Conservation (phyloP, 2,329 filamentous ascomycete species). For the Colletotrichum spinosum region DNA sequence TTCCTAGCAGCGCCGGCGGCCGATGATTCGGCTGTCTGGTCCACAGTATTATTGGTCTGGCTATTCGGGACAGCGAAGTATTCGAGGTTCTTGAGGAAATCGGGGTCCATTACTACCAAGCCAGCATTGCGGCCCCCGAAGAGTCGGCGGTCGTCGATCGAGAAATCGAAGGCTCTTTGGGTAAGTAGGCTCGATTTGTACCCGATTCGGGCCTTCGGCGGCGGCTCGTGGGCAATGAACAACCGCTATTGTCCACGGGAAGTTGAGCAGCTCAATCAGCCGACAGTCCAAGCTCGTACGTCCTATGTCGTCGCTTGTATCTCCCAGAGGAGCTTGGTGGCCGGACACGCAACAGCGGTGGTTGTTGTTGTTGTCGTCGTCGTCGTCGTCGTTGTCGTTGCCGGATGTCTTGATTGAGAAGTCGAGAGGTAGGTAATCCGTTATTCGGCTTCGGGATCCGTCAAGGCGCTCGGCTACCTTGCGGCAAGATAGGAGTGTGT, state of each 20-base stretch:
- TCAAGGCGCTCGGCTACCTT: too few species aligned
- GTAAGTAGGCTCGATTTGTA: slow-evolving; percentile 6
- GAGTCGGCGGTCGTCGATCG: slow-evolving; percentile 38
- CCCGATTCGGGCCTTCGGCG: slow-evolving; percentile 15
- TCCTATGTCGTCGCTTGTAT: too few species aligned
- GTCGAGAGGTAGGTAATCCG: too few species aligned
- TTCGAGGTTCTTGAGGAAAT: slow-evolving; percentile 51
- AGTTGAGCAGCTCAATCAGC: too few species aligned
- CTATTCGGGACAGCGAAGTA: slow-evolving; percentile 54
- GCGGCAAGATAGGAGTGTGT: slow-evolving; percentile 6
- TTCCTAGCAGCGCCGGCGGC: slow-evolving; percentile 41
- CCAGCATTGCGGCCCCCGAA: slow-evolving; percentile 51
- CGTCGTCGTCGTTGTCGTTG: too few species aligned
- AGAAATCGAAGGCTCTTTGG: slow-evolving; percentile 26
- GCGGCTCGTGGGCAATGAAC: background rate
- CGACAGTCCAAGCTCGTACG: too few species aligned
- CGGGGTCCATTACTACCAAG: slow-evolving; percentile 49
- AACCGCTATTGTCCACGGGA: too few species aligned
- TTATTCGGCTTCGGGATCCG: too few species aligned
- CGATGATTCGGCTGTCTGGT: slow-evolving; percentile 45
- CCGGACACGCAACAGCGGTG: too few species aligned
- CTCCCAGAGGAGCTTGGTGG: too few species aligned
- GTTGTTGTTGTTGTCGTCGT: too few species aligned
- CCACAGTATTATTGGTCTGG: slow-evolving; percentile 49
- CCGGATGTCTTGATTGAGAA: too few species aligned